Evolutionary conservation across 768 basidiomycete genomes (phyloP).

Genomic region (Russula sp.): DNA sequence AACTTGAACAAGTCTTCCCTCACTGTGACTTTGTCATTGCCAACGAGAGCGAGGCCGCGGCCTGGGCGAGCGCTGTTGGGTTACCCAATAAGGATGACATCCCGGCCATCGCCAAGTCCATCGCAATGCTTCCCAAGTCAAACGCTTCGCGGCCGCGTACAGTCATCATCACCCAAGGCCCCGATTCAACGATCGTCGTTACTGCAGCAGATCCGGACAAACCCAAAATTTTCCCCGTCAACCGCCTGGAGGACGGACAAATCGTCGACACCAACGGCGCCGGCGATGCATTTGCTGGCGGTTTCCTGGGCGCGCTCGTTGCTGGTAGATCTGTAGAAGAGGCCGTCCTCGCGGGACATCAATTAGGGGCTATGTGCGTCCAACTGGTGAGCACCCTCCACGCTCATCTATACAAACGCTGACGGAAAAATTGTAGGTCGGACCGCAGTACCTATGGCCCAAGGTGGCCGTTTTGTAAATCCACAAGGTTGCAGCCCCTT

Average conservation of each 20-base stretch:
- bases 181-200: slow-evolving; percentile 73
- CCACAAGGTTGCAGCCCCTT: slow-evolving; percentile 14
- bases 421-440: slow-evolving; percentile 35
- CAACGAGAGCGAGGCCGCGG: slow-evolving; percentile 93
- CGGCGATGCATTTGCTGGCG: slow-evolving; percentile 96
- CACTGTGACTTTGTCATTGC: slow-evolving; percentile 89
- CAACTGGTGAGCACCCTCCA: slow-evolving; percentile 48
- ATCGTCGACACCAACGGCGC: slow-evolving; percentile 98
- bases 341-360: slow-evolving; percentile 80
- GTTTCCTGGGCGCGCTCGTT: slow-evolving; percentile 83
- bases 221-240: slow-evolving; percentile 54
- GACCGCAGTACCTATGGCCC: slow-evolving; percentile 52
- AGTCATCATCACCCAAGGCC: slow-evolving; percentile 89
- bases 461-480: slow-evolving; percentile 43
- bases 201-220: slow-evolving; percentile 48
- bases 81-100: slow-evolving; percentile 54
- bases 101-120: slow-evolving; percentile 57
- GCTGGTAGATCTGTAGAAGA: slow-evolving; percentile 73
- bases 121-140: slow-evolving; percentile 71
- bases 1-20: slow-evolving; percentile 75
- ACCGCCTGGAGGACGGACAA: slow-evolving; percentile 47
- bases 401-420: neutral
- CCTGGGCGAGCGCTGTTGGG: slow-evolving; percentile 73
- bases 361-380: slow-evolving; percentile 79
- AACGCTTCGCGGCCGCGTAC: slow-evolving; percentile 71